Percentiles rank a stretch among this genome's conserved stretches.
Evolutionary conservation across 1,139 yeast species (phyloP).

Genomic region (Zhuliangozyma blackwelliae): DNA sequence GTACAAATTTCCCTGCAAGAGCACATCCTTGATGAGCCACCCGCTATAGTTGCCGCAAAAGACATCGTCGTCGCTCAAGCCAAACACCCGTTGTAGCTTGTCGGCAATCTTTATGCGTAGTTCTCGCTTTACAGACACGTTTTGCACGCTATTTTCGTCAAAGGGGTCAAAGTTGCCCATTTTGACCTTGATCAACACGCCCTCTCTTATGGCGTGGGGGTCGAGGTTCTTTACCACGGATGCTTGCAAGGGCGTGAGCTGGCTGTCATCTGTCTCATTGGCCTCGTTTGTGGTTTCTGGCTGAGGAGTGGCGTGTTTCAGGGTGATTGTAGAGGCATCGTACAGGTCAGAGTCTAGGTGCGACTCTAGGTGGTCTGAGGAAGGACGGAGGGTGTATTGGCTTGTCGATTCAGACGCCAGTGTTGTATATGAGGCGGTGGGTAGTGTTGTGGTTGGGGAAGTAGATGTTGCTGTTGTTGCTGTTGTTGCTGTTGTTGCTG

Average conservation of each 20-base stretch:
- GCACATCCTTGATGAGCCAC: slow-evolving; percentile 79
- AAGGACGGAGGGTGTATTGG: too few species aligned
- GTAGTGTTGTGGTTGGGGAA: background rate
- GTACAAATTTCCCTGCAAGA: slow-evolving; percentile 81
- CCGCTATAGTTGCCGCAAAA: slow-evolving; percentile 59
- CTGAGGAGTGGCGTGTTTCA: too few species aligned
- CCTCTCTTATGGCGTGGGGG: slow-evolving; percentile 20
- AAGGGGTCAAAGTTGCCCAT: slow-evolving; percentile 7
- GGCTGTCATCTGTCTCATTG: background rate
- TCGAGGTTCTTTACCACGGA: slow-evolving; percentile 34
- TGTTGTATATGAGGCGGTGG: too few species aligned
- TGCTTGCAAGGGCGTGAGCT: slow-evolving; percentile 27
- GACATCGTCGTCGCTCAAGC: slow-evolving; percentile 45
- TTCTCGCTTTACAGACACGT: slow-evolving; percentile 11
- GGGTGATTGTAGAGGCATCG: too few species aligned
- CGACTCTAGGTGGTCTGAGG: too few species aligned
- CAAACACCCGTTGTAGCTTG: slow-evolving; percentile 34
- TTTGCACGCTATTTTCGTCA: background rate
- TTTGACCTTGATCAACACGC: slow-evolving; percentile 17
- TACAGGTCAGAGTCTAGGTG: too few species aligned
- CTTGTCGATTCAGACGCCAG: too few species aligned
- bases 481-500: too few species aligned
- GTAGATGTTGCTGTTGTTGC: background rate
- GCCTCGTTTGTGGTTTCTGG: background rate
- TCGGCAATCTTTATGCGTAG: slow-evolving; percentile 31